These are phyloP conservation scores for Nepenthes gracilis DNA, from an alignment of 148 eudicot species.

Conservation along the genomic window DNA sequence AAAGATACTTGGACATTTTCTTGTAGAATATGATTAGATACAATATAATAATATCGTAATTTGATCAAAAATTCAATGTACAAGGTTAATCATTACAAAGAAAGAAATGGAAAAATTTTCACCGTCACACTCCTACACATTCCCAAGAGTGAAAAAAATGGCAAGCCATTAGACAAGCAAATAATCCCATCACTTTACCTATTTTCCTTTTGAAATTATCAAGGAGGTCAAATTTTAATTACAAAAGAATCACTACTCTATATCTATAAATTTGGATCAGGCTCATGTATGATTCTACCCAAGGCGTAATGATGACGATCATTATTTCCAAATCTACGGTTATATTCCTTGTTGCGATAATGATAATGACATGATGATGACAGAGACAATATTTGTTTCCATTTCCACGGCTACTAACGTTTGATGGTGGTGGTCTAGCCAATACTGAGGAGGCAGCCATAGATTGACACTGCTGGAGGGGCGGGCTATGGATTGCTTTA, in stretches of 20 bases:
- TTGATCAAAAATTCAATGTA: too few relatives aligned
- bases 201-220: not conserved
- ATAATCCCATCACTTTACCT: not conserved
- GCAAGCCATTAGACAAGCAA: not conserved
- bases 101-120: too few relatives aligned
- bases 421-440: slow-evolving; percentile 25
- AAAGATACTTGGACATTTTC: too few relatives aligned
- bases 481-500: slow-evolving; percentile 26
- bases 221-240: not conserved
- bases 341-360: not conserved
- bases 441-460: slow-evolving; percentile 22
- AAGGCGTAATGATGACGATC: not conserved
- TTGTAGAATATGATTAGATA: too few relatives aligned
- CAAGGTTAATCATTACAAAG: too few relatives aligned
- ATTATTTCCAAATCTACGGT: not conserved
- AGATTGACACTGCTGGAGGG: slow-evolving; percentile 35
- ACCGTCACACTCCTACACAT: too few relatives aligned
- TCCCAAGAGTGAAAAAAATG: too few relatives aligned
- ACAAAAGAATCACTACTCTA: not conserved
- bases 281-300: slow-evolving; percentile 8
- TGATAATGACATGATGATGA: too few relatives aligned
- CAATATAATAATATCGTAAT: too few relatives aligned
- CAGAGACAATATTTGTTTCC: too few relatives aligned
- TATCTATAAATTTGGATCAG: slow-evolving; percentile 31
- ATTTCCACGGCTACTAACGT: slow-evolving; percentile 25